Base-by-base conservation (phyloP, 176 grass and related monocot genomes). In the Olyra latifolia region DNA sequence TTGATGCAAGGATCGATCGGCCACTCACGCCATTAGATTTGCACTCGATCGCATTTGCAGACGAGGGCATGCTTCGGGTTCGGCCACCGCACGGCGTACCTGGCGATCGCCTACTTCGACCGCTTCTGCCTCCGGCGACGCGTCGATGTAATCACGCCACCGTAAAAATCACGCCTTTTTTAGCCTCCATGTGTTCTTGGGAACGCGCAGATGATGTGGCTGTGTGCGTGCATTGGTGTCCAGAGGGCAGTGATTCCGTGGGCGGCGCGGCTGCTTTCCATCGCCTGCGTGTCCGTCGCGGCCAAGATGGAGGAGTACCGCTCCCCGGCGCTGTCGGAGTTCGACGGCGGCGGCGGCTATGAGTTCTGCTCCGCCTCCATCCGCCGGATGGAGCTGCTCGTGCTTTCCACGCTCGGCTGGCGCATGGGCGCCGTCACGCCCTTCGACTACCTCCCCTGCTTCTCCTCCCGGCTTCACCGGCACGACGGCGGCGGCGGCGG, bases 301-400 rank as follows among this genome's bases (percentile, higher is more conserved):
- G 92, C 92, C 1, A 98, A 98, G 89, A 98, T 98, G 92, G 96
- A 98, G 84, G 96, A 98, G 80, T 83, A 84, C 54, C 53, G 66
- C 23, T 75, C 67, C 42, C 96, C 96, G 24, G 24, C 84, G 67
- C 72, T 98, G 40, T 84, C 90, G 27, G 96, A 98, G 78, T 88
- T 98, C 84, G 49, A 82, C 73, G 88, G 83, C 41, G 88, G 77
- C 43, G 62, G 78, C 44, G 87, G 54, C 75, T 91, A 84, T 71
- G 74, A 83, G 46, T 98, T 98, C 73, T 87, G 87, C 72, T 29
- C 73, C 23, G 83, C 78, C 50, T 77, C 90, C 42, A 80, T 95
- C 69, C 86, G 76, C 15, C 74, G 92, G 73, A 98, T 98, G 96
- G 96, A 98, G 74, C 90, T 98, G 56, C 90, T 98, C 62, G 88